Evolutionary conservation across 352 stramenopile genomes (phyloP).

Genomic region (Pythium vanterpoolii): DNA sequence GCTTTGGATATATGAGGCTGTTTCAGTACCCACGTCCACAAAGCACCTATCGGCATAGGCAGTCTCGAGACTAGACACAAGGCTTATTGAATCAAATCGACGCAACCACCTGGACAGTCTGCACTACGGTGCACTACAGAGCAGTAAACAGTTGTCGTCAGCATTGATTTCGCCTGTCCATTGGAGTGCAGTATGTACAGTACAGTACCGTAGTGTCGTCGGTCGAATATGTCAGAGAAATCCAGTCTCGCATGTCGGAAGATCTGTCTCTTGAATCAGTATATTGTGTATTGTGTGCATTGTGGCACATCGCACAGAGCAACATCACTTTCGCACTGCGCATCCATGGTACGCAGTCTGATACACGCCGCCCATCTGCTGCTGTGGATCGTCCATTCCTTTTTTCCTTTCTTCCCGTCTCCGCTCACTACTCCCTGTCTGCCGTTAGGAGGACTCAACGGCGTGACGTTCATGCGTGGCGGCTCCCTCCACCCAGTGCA

Average conservation of each 20-base stretch:
- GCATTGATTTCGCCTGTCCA: neutral
- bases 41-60: too few relatives aligned
- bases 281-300: neutral
- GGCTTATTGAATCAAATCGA: neutral
- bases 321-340: neutral
- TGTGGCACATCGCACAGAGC: neutral
- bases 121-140: too few relatives aligned
- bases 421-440: too few relatives aligned
- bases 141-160: neutral
- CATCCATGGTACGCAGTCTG: neutral
- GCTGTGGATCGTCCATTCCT: neutral
- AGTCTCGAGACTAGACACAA: too few relatives aligned
- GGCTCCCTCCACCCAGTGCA: neutral
- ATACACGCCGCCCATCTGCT: conserved; percentile 9
- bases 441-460: neutral
- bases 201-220: neutral
- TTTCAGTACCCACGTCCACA: too few relatives aligned
- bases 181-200: neutral
- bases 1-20: too few relatives aligned
- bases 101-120: neutral
- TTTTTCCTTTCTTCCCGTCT: too few relatives aligned
- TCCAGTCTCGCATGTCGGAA: neutral
- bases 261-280: neutral
- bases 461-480: neutral
- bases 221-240: conserved; percentile 9